A percentile compares a stretch with the other conserved stretches of the same genome.
phyloP scores from a whole-genome alignment of 495 filamentous ascomycete species.

The Trichoderma erinaceum region DNA sequence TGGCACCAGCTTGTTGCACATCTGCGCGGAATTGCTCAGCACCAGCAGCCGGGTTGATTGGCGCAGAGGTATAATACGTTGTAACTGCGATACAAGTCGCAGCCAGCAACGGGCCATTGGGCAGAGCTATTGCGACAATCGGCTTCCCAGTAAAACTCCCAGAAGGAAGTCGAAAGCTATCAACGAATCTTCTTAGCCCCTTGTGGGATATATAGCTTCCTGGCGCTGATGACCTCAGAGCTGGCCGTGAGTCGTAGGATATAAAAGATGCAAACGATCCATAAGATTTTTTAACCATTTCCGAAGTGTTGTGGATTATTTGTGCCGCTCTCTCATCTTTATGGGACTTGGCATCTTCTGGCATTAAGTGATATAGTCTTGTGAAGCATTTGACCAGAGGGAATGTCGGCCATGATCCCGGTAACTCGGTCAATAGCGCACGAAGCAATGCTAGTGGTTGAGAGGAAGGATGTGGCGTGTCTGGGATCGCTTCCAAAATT shows the following conservation, averaged over 20 bases:
- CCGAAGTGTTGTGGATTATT: background rate
- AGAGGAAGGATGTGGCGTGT: background rate
- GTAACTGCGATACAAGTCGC: constrained; percentile 27
- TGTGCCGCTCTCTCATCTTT: background rate
- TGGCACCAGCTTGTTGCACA: constrained; percentile 21
- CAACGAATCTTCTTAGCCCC: constrained; percentile 14
- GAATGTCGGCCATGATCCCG: constrained; percentile 10
- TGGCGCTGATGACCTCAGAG: constrained; percentile 1
- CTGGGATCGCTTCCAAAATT: background rate
- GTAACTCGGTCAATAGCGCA: constrained; percentile 1
- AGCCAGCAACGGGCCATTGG: constrained; percentile 32
- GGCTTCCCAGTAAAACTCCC: constrained; percentile 21
- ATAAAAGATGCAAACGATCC: background rate
- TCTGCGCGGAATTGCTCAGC: constrained; percentile 23
- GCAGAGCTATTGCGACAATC: constrained; percentile 29
- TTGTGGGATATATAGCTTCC: constrained; percentile 15
- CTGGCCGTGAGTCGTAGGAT: background rate
- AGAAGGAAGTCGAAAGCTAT: constrained; percentile 13
- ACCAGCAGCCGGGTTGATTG: constrained; percentile 28
- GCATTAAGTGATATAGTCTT: background rate
- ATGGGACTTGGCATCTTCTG: background rate
- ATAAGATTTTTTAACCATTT: constrained; percentile 16
- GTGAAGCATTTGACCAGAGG: constrained; percentile 10
- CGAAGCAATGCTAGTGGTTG: constrained; percentile 2
- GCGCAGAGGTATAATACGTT: constrained; percentile 30